A percentile compares a stretch with the other conserved stretches of the same genome.
Conservation (phyloP, 352 stramenopile genomes). For the Phytophthora sp. region DNA sequence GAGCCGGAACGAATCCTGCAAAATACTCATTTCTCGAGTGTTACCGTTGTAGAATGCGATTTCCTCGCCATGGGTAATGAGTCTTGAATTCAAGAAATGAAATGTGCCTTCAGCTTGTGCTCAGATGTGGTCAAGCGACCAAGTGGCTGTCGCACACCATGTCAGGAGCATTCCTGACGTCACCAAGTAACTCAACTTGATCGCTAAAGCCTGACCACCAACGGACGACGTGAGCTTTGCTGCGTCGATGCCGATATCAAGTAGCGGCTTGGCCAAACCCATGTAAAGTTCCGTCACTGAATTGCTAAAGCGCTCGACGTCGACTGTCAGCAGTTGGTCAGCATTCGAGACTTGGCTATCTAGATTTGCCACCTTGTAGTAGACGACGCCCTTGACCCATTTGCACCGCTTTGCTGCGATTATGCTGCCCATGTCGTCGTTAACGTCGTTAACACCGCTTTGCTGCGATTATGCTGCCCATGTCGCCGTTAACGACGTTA, state of each 20-base stretch:
- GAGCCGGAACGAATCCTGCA: slow-evolving; percentile 62
- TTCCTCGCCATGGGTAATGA: slow-evolving; percentile 87
- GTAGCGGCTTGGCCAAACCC: slow-evolving; percentile 80
- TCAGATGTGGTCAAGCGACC: slow-evolving; percentile 75
- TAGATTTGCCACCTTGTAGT: slow-evolving; percentile 90
- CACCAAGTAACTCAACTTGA: slow-evolving; percentile 66
- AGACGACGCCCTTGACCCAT: slow-evolving; percentile 83
- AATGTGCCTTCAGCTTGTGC: slow-evolving; percentile 81
- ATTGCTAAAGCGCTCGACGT: slow-evolving; percentile 83
- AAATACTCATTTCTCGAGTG: slow-evolving; percentile 67
- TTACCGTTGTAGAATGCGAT: slow-evolving; percentile 91
- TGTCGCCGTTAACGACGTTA: too few species aligned
- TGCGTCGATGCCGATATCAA: slow-evolving; percentile 80
- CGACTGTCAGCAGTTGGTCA: slow-evolving; percentile 82
- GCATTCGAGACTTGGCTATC: slow-evolving; percentile 84
- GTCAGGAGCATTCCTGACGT: slow-evolving; percentile 66
- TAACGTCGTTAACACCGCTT: slow-evolving; percentile 70
- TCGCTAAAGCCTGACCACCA: slow-evolving; percentile 62
- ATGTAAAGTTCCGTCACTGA: slow-evolving; percentile 81
- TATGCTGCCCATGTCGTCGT: slow-evolving; percentile 78
- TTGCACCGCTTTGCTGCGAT: slow-evolving; percentile 68
- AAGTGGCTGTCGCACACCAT: slow-evolving; percentile 61
- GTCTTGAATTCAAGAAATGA: slow-evolving; percentile 81
- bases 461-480: slow-evolving; percentile 72
- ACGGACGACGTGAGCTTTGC: slow-evolving; percentile 69